Evolutionary conservation across 2,329 filamentous ascomycete genomes (phyloP).

Genomic region (Metarhizium anisopliae): DNA sequence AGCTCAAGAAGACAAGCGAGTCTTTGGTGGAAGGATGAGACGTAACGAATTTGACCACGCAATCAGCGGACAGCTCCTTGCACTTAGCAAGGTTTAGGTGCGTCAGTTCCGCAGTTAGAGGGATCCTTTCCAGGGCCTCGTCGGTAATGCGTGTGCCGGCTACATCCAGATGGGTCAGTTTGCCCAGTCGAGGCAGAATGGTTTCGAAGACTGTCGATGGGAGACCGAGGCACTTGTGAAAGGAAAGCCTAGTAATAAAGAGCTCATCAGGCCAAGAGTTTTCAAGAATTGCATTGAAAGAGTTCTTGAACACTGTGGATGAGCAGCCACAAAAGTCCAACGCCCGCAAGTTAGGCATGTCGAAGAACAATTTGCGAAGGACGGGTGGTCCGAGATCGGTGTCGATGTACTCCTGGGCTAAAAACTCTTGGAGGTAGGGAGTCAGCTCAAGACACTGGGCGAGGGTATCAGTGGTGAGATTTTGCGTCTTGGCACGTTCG

Average conservation of each 20-base stretch:
- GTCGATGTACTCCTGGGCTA: slow-evolving; percentile 74
- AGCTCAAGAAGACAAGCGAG: slow-evolving; percentile 60
- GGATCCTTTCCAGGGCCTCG: slow-evolving; percentile 59
- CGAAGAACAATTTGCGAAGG: slow-evolving; percentile 60
- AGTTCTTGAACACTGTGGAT: slow-evolving; percentile 54
- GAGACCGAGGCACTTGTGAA: slow-evolving; percentile 71
- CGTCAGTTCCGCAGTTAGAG: slow-evolving; percentile 60
- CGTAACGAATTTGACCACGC: slow-evolving; percentile 61
- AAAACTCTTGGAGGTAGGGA: slow-evolving; percentile 66
- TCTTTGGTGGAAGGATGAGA: slow-evolving; percentile 60
- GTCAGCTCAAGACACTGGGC: slow-evolving; percentile 62
- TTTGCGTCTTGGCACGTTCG: slow-evolving; percentile 66
- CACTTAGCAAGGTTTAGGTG: slow-evolving; percentile 75
- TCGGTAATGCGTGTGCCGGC: slow-evolving; percentile 69
- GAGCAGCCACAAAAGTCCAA: slow-evolving; percentile 74
- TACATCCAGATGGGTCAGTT: slow-evolving; percentile 71
- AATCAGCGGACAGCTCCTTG: slow-evolving; percentile 55
- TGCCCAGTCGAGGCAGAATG: slow-evolving; percentile 59
- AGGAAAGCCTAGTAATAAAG: slow-evolving; percentile 56
- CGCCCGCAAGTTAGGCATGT: slow-evolving; percentile 53
- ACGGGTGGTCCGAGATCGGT: slow-evolving; percentile 63
- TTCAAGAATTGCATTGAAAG: slow-evolving; percentile 50
- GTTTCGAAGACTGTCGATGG: slow-evolving; percentile 58
- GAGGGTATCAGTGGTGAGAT: slow-evolving; percentile 66
- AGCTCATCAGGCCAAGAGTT: slow-evolving; percentile 44